phyloP scores from a whole-genome alignment of 2,329 filamentous ascomycete species.

The Claviceps sp. region DNA sequence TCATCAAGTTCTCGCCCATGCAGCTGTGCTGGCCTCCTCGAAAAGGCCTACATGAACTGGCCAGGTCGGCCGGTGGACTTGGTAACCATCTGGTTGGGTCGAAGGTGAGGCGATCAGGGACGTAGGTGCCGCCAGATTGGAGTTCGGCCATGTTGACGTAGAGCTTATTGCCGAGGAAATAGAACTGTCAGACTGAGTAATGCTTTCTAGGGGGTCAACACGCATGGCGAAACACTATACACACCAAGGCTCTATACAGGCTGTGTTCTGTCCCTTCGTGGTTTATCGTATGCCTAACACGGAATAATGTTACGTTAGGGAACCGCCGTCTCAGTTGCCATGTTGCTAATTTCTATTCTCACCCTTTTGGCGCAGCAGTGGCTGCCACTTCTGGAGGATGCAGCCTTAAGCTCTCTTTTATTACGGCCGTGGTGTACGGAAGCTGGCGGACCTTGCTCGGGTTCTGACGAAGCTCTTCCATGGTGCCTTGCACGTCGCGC shows the following conservation, averaged over 20 bases:
- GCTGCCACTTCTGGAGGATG: not conserved
- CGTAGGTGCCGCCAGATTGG: not conserved
- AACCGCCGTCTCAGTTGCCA: too few species aligned
- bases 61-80: not conserved
- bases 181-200: not conserved
- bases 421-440: conserved; percentile 1
- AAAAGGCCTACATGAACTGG: not conserved
- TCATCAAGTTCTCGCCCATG: conserved; percentile 4
- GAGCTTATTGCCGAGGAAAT: not conserved
- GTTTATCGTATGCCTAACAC: not conserved
- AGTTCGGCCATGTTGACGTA: not conserved
- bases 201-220: not conserved
- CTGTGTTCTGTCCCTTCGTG: not conserved
- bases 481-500: not conserved
- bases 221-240: not conserved
- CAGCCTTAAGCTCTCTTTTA: conserved; percentile 3
- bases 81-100: conserved; percentile 1
- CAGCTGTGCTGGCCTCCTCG: conserved; percentile 2
- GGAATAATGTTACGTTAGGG: not conserved
- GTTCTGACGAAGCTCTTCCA: not conserved
- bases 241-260: not conserved
- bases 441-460: conserved; percentile 1
- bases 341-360: not conserved
- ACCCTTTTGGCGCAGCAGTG: conserved; percentile 1
- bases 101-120: not conserved